phyloP scores from a whole-genome alignment of 2,329 filamentous ascomycete genomes.

The Malbranchea zuffiana region DNA sequence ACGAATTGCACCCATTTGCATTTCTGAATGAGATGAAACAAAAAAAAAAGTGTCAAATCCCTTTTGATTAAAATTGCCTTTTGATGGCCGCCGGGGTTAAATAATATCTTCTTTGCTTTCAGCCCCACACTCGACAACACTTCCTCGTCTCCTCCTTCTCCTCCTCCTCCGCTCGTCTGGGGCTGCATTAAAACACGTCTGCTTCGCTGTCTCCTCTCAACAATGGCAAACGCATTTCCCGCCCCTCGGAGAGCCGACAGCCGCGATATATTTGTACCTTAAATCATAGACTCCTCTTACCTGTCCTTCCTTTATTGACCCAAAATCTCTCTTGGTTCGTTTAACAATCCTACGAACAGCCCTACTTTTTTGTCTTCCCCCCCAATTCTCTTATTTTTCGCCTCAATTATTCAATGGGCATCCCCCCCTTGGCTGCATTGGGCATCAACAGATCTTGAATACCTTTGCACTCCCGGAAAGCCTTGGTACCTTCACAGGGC shows the following conservation, averaged over 20 bases:
- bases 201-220: conserved; percentile 14
- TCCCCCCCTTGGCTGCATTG: conserved; percentile 9
- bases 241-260: conserved; percentile 4
- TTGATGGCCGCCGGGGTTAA: conserved; percentile 11
- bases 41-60: conserved; percentile 9
- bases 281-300: conserved; percentile 7
- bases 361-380: conserved; percentile 14
- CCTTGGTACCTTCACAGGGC: no score
- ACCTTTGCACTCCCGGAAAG: conserved; percentile 9
- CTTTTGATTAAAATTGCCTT: conserved; percentile 6
- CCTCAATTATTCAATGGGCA: conserved; percentile 10
- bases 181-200: conserved; percentile 21
- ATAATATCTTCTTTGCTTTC: conserved; percentile 13
- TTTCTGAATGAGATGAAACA: no score
- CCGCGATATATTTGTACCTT: no score
- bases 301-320: conserved; percentile 10
- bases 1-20: conserved; percentile 1
- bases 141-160: conserved; percentile 1
- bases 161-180: conserved; percentile 14
- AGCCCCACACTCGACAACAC: conserved; percentile 21
- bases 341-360: conserved; percentile 13
- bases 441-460: conserved; percentile 11
- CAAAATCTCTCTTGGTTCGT: conserved; percentile 11
- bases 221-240: conserved; percentile 12
- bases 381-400: conserved; percentile 7